These are phyloP conservation scores for Yamadazyma siamensis DNA, from an alignment of 1,139 yeast genomes.

Conservation along the genomic window DNA sequence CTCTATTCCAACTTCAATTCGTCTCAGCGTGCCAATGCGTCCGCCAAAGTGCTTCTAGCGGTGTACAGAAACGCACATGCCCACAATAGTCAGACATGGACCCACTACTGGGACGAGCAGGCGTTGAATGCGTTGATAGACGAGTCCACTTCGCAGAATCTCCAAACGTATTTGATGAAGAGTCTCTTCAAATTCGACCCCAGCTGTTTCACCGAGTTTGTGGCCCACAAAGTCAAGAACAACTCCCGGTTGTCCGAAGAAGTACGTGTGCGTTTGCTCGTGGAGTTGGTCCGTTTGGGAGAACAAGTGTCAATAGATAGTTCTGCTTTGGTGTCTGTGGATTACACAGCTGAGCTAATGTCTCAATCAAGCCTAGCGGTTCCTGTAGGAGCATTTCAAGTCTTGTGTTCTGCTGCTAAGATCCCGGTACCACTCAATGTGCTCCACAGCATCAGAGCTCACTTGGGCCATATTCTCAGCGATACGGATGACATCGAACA, in stretches of 20 bases:
- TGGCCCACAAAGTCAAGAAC: conserved; percentile 15
- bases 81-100: conserved; percentile 14
- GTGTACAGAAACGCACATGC: conserved; percentile 30
- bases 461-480: too few relatives aligned
- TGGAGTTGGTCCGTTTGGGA: conserved; percentile 63
- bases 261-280: conserved; percentile 34
- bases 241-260: conserved; percentile 2
- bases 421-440: too few relatives aligned
- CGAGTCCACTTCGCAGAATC: conserved; percentile 38
- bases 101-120: too few relatives aligned
- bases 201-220: conserved; percentile 24
- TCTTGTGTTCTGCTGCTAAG: too few relatives aligned
- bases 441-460: too few relatives aligned
- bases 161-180: conserved; percentile 62
- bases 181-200: conserved; percentile 54
- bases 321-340: conserved; percentile 10
- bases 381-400: too few relatives aligned
- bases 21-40: conserved; percentile 63
- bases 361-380: too few relatives aligned
- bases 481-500: too few relatives aligned
- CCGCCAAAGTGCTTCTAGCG: conserved; percentile 58
- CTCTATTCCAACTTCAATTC: conserved; percentile 9
- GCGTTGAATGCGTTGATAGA: too few relatives aligned
- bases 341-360: too few relatives aligned
- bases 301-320: conserved; percentile 51